Evolutionary conservation across 2,329 filamentous ascomycete genomes (phyloP), one percentile per base, ranked within the genome.

Genomic region (Penicillium sp.): DNA sequence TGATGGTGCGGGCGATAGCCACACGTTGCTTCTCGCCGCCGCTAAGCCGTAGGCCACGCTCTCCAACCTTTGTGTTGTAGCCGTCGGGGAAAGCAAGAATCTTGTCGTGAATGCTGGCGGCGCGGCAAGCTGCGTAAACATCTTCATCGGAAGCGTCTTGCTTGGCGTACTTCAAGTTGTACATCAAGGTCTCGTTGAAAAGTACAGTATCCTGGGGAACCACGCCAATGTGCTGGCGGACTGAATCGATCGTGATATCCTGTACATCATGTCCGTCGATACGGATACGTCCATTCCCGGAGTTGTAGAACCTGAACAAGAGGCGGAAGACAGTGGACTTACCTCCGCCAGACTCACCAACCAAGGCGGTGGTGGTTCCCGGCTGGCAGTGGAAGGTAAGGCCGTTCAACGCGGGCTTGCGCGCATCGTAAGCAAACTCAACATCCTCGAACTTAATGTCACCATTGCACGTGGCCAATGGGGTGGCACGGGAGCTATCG

Each of bases 291-390:
- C 94, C 94, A 51, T 86, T 84, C 52, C 87, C 82, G 54, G 88
- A 86, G 71, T 97, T 95, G 80, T 97, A 99, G 76, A 97, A 99
- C 19, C 94, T 89, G 81, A 96, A 97, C 73, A 99, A 87, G 49
- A 97, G 84, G 50, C 94, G 89, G 80, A 99, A 97, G 27, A 99
- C 85, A 0, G 94, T 99, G 2, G 93, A 97, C 75, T 99, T 99
- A 64, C 94, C 94, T 58, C 94, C 94, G 46, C 94, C 94, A 33
- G 93, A 97, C 74, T 97, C 93, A 62, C 94, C 94, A 19, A 99
- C 94, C 63, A 99, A 88, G 0, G 94, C 94, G 6, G 93, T 99
- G 0, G 93, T 97, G 0, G 92, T 97, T 52, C 94, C 94, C 2
- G 94, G 93, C 19, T 81, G 79, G 73, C 93, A 97, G 62, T 89